Evolutionary conservation across 2,329 filamentous ascomycete genomes (phyloP).

Genomic region (Arthrobotrys megalospora): DNA sequence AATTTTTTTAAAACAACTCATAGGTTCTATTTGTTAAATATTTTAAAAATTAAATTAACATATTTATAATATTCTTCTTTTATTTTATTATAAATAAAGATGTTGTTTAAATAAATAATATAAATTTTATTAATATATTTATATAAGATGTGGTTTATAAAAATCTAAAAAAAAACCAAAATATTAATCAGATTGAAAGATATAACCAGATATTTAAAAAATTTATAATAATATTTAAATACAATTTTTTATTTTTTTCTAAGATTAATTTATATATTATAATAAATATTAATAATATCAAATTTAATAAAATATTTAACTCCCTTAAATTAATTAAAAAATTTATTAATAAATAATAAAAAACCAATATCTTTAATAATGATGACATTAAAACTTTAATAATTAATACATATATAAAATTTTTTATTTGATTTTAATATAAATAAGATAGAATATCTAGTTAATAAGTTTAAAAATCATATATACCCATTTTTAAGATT

Average conservation of each 20-base stretch:
- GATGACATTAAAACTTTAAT: background rate
- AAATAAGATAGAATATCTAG: background rate
- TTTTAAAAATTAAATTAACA: constrained; percentile 8
- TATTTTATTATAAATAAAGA: constrained; percentile 15
- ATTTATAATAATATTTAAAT: constrained; percentile 7
- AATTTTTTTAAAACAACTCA: background rate
- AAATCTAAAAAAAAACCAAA: constrained; percentile 4
- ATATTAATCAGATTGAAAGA: constrained; percentile 12
- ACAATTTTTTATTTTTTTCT: constrained; percentile 11
- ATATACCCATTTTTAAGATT: background rate
- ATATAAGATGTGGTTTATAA: constrained; percentile 31
- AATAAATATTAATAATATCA: constrained; percentile 28
- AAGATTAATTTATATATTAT: constrained; percentile 22
- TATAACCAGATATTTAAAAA: constrained; percentile 35
- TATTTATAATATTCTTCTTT: constrained; percentile 11
- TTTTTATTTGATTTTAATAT: background rate
- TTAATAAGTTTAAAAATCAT: background rate
- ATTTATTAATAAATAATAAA: constrained; percentile 6
- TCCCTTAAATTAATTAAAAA: constrained; percentile 5
- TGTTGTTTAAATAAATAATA: constrained; percentile 20
- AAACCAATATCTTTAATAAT: background rate
- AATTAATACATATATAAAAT: background rate
- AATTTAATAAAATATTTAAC: constrained; percentile 21
- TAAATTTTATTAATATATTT: constrained; percentile 19
- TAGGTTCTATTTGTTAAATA: constrained; percentile 4